Percentiles rank a stretch among this genome's conserved stretches.
phyloP scores from a whole-genome alignment of 2,329 filamentous ascomycete genomes.

The Aspergillus flavus region DNA sequence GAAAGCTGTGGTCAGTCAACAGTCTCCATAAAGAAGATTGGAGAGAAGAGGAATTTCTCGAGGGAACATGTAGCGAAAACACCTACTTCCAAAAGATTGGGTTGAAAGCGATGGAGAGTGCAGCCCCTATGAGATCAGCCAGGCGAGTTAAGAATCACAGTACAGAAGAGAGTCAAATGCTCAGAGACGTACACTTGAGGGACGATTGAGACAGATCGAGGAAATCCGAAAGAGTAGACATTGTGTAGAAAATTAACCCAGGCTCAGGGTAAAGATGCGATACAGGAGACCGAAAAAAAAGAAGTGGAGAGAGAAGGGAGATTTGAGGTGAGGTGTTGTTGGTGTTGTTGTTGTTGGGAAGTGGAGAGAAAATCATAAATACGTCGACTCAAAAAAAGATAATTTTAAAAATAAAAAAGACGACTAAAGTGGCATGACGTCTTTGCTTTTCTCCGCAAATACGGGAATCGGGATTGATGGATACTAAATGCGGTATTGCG shows the following conservation, averaged over 20 bases:
- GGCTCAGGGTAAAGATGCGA: background rate
- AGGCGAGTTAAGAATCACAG: constrained; percentile 30
- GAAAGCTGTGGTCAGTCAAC: background rate
- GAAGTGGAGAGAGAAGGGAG: constrained; percentile 11
- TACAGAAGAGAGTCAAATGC: constrained; percentile 3
- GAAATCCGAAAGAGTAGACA: constrained; percentile 41
- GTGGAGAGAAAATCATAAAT: background rate
- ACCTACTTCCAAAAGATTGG: constrained; percentile 99
- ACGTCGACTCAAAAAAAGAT: background rate
- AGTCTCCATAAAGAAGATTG: background rate
- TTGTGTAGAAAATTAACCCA: constrained; percentile 20
- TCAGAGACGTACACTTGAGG: constrained; percentile 60
- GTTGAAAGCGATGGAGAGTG: constrained; percentile 85
- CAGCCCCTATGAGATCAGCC: constrained; percentile 64
- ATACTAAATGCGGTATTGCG: background rate
- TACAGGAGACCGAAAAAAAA: background rate
- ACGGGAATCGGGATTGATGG: background rate
- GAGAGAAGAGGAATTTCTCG: background rate
- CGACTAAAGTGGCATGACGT: constrained; percentile 18
- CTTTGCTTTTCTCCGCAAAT: background rate
- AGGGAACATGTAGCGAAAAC: background rate
- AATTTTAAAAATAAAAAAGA: background rate
- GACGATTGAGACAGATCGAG: constrained; percentile 70
- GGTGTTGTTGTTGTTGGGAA: constrained; percentile 6
- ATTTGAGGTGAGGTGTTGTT: background rate